phyloP scores from a whole-genome alignment of 352 stramenopile species.

The Pythium periplocum region DNA sequence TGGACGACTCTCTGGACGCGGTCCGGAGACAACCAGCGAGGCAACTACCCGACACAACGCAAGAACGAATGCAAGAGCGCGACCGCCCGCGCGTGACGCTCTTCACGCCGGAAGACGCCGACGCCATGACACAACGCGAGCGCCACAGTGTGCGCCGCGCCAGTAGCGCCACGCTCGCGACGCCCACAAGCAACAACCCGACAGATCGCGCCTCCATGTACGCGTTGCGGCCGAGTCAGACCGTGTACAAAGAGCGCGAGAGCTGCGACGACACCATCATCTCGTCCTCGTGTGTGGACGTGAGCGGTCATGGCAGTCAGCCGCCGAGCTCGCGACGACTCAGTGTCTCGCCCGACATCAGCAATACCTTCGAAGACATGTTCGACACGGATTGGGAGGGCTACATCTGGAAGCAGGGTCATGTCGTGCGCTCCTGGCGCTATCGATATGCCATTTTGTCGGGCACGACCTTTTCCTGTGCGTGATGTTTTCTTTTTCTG shows the following conservation, averaged over 20 bases:
- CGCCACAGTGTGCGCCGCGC: conserved; percentile 30
- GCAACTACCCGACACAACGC: no score
- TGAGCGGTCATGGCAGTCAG: conserved; percentile 25
- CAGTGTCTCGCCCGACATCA: conserved; percentile 69
- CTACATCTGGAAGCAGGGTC: conserved; percentile 85
- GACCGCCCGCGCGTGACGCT: conserved; percentile 66
- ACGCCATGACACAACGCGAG: conserved; percentile 67
- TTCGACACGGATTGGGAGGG: conserved; percentile 87
- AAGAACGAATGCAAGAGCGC: neutral
- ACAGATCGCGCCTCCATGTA: conserved; percentile 30
- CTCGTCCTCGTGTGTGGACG: conserved; percentile 53
- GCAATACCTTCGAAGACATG: conserved; percentile 69
- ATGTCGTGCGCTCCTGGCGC: conserved; percentile 82
- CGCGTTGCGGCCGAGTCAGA: conserved; percentile 57
- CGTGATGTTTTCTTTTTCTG: neutral
- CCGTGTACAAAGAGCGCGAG: conserved; percentile 43
- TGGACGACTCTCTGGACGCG: no score
- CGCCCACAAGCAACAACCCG: conserved; percentile 7
- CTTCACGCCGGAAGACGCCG: conserved; percentile 62
- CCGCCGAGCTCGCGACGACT: conserved; percentile 25
- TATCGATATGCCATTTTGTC: conserved; percentile 81
- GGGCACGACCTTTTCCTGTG: conserved; percentile 66
- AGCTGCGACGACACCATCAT: conserved; percentile 55
- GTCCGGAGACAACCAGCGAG: no score
- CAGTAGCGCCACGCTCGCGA: conserved; percentile 10